Conservation (phyloP, 257 asterid species). For the Gentiana straminea region DNA sequence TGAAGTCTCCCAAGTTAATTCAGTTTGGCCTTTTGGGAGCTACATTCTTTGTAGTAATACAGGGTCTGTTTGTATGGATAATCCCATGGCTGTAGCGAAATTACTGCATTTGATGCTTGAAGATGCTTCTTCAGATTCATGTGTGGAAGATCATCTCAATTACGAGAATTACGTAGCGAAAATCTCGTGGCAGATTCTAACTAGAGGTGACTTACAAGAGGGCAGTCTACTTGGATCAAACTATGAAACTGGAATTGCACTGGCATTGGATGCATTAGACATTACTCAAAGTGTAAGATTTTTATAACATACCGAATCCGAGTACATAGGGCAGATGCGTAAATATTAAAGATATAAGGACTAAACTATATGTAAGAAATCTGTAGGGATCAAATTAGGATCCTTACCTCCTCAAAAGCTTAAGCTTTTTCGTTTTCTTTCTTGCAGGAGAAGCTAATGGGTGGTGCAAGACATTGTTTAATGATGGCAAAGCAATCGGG, state of each 20-base stretch:
- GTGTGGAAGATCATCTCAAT: slow-evolving; percentile 49
- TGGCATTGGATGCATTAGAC: slow-evolving; percentile 60
- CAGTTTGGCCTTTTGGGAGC: slow-evolving; percentile 74
- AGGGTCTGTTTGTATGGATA: slow-evolving; percentile 73
- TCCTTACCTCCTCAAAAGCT: neutral
- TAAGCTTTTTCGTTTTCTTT: no score
- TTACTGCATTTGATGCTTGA: slow-evolving; percentile 44
- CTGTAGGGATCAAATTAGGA: neutral
- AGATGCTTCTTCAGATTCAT: slow-evolving; percentile 31
- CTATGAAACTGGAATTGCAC: slow-evolving; percentile 59
- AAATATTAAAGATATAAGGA: no score
- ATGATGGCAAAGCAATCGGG: slow-evolving; percentile 52
- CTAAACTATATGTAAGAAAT: no score
- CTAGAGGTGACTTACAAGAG: slow-evolving; percentile 24
- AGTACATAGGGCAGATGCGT: no score
- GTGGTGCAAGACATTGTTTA: slow-evolving; percentile 43
- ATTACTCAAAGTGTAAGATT: slow-evolving; percentile 38
- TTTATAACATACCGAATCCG: neutral
- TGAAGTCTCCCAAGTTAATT: slow-evolving; percentile 14
- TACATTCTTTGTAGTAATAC: slow-evolving; percentile 58
- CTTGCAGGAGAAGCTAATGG: neutral
- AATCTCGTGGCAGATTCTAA: slow-evolving; percentile 37
- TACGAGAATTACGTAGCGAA: slow-evolving; percentile 36
- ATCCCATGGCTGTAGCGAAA: slow-evolving; percentile 37
- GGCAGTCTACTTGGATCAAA: slow-evolving; percentile 36